Evolutionary conservation across 495 filamentous ascomycete species (phyloP), one percentile per base, ranked within the genome.

Genomic region (Neurospora intermedia): DNA sequence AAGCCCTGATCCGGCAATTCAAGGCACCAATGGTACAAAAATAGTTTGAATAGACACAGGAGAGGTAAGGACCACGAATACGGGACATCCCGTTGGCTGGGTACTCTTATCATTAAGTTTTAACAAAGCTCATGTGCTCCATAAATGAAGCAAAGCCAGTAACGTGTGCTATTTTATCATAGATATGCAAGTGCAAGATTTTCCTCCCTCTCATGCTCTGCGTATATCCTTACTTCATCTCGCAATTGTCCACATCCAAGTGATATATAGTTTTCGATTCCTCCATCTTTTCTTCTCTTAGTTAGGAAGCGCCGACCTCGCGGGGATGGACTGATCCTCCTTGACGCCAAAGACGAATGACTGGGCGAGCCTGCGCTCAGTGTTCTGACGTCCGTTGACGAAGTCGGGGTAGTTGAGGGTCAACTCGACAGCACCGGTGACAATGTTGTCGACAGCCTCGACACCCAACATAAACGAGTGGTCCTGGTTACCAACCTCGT

Each of bases 391-490:
- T 70, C 88, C 85, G 85, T 99, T 99, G 85, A 99, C 95, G 81
- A 98, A 98, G 84, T 99, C 96, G 66, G 96, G 96, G 84, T 98
- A 97, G 87, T 99, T 98, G 77, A 98, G 89, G 71, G 96, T 99
- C 82, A 98, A 84, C 87, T 99, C 96, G 74, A 94, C 92, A 4
- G 92, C 92, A 76, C 96, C 96, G 83, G 92, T 95, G 79, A 97
- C 90, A 81, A 99, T 96, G 84, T 94, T 88, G 84, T 99, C 96
- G 48, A 92, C 94, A 69, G 96, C 96, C 84, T 99, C 96, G 20
- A 98, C 96, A 81, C 96, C 96, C 66, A 98, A 87, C 96, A 98
- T 98, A 86, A 99, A 98, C 45, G 91, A 93, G 87, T 99, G 96
- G 82, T 98, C 94, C 86, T 98, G 95, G 88, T 98, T 98, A 75